phyloP scores from a whole-genome alignment of 2,329 filamentous ascomycete species.

The Raffaelea ambrosiae region DNA sequence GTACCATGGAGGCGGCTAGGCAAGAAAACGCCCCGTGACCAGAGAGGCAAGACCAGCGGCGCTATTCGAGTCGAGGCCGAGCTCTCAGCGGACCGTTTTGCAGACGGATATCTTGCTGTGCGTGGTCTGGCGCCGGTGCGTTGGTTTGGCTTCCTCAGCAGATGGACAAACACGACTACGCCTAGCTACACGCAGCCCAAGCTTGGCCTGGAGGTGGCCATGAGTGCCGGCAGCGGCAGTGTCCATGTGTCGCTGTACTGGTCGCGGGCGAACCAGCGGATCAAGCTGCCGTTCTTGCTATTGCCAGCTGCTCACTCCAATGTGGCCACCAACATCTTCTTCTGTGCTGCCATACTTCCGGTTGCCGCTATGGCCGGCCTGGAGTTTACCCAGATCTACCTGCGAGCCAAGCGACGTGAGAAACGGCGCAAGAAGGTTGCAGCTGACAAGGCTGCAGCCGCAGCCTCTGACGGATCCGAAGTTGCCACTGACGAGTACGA shows the following conservation, averaged over 20 bases:
- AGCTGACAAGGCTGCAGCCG: background rate
- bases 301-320: conserved; percentile 20
- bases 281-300: conserved; percentile 33
- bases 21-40: background rate
- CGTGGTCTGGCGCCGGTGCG: conserved; percentile 29
- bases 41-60: background rate
- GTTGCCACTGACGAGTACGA: conserved; percentile 15
- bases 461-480: background rate
- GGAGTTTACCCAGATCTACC: conserved; percentile 5
- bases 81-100: conserved; percentile 26
- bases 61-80: conserved; percentile 32
- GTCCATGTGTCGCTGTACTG: conserved; percentile 38
- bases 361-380: conserved; percentile 28
- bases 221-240: conserved; percentile 25
- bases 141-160: conserved; percentile 19
- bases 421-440: background rate
- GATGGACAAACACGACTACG: conserved; percentile 1
- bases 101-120: conserved; percentile 30
- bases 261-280: conserved; percentile 34
- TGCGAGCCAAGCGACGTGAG: background rate
- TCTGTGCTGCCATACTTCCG: conserved; percentile 30
- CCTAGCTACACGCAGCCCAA: conserved; percentile 23
- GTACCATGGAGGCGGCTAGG: conserved; percentile 13
- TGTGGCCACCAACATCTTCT: conserved; percentile 19
- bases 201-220: conserved; percentile 34